A percentile compares a stretch with the other conserved stretches of the same genome.
These are phyloP conservation scores for Tagetes erecta DNA, from an alignment of 129 eudicot species.

Conservation along the genomic window DNA sequence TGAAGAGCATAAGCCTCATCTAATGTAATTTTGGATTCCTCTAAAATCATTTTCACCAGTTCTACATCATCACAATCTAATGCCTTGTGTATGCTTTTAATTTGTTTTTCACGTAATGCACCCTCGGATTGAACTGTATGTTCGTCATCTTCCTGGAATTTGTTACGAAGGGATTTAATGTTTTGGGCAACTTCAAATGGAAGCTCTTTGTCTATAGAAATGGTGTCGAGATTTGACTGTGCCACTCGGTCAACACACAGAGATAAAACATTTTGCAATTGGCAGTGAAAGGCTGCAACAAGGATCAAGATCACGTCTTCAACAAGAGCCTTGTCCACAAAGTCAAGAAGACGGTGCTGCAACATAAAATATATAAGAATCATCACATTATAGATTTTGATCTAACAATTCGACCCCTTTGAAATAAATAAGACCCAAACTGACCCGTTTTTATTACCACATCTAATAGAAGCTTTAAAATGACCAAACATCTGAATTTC, in stretches of 20 bases:
- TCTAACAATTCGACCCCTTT: no score
- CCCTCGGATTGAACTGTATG: slow-evolving; percentile 34
- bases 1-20: slow-evolving; percentile 72
- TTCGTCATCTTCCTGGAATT: slow-evolving; percentile 27
- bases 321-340: slow-evolving; percentile 58
- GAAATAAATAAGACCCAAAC: no score
- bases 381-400: neutral
- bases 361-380: slow-evolving; percentile 10
- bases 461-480: no score
- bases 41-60: slow-evolving; percentile 53
- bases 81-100: slow-evolving; percentile 61
- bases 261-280: slow-evolving; percentile 39
- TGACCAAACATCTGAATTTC: no score
- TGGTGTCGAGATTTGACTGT: slow-evolving; percentile 53
- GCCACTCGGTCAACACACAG: slow-evolving; percentile 51
- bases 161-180: slow-evolving; percentile 38
- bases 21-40: slow-evolving; percentile 51
- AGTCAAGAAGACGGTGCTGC: slow-evolving; percentile 68
- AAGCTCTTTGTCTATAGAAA: slow-evolving; percentile 60
- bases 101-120: slow-evolving; percentile 41
- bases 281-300: slow-evolving; percentile 52
- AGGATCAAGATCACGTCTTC: slow-evolving; percentile 72
- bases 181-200: slow-evolving; percentile 46
- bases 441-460: no score
- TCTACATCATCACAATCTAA: slow-evolving; percentile 75